phyloP scores from a whole-genome alignment of 2,329 filamentous ascomycete species.

The Clonostachys chloroleuca region DNA sequence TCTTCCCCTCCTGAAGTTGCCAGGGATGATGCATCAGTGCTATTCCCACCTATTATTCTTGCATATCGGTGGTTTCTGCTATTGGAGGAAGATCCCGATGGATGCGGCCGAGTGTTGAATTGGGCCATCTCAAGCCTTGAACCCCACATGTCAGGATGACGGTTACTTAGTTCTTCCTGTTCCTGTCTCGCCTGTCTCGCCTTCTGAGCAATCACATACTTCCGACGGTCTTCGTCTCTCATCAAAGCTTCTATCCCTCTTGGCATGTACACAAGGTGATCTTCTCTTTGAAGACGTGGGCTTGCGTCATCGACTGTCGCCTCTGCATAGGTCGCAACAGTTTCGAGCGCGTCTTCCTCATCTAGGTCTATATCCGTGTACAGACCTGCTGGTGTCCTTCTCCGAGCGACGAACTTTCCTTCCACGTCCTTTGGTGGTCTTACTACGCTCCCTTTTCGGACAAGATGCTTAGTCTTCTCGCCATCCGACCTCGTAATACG shows the following conservation, averaged over 20 bases:
- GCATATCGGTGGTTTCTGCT: too few species aligned
- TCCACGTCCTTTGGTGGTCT: constrained; percentile 72
- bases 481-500: constrained; percentile 35
- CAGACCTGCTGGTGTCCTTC: constrained; percentile 62
- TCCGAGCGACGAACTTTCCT: constrained; percentile 72
- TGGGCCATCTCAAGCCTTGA: too few species aligned
- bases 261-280: background rate
- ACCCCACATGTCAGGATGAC: too few species aligned
- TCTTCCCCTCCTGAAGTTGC: too few species aligned
- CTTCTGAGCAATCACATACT: constrained; percentile 67
- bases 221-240: constrained; percentile 70
- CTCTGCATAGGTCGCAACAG: constrained; percentile 27
- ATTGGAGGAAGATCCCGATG: too few species aligned
- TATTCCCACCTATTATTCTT: too few species aligned
- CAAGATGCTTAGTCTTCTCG: constrained; percentile 25
- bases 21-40: too few species aligned
- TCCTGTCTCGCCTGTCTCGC: constrained; percentile 25
- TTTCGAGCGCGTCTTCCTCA: constrained; percentile 13
- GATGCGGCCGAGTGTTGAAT: too few species aligned
- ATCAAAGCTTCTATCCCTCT: constrained; percentile 65
- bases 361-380: constrained; percentile 61
- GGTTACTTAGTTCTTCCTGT: background rate
- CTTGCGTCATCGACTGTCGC: constrained; percentile 13
- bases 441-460: constrained; percentile 51
- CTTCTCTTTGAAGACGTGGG: constrained; percentile 60